Conservation (phyloP, 1,139 yeast genomes). For the Candida sp. region DNA sequence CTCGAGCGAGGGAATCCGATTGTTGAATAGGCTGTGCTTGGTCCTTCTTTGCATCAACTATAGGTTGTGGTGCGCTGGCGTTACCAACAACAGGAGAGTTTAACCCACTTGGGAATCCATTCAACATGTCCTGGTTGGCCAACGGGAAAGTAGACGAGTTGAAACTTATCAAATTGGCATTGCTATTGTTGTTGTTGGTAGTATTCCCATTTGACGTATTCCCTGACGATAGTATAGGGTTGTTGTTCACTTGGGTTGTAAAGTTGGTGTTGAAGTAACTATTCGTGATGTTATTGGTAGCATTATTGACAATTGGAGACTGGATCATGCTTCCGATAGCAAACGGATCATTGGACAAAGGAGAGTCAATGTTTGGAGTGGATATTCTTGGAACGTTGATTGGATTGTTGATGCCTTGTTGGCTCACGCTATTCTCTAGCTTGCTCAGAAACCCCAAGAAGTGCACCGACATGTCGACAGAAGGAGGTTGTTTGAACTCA, state of each 20-base stretch:
- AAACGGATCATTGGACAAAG: conserved; percentile 3
- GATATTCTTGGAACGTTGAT: not conserved
- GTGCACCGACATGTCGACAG: conserved; percentile 2
- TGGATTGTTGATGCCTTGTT: not conserved
- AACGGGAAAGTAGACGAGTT: conserved; percentile 41
- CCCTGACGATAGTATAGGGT: conserved; percentile 7
- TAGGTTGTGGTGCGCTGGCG: not conserved
- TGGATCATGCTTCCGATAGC: conserved; percentile 20
- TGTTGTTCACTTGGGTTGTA: conserved; percentile 16
- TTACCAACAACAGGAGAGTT: conserved; percentile 5
- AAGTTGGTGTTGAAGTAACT: conserved; percentile 35
- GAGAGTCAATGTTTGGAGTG: conserved; percentile 2
- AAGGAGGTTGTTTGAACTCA: conserved; percentile 5
- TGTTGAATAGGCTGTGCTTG: conserved; percentile 1
- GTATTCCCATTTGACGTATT: conserved; percentile 12
- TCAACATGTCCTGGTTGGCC: conserved; percentile 17
- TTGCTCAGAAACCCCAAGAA: not conserved
- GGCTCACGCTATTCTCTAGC: not conserved
- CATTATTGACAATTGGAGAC: conserved; percentile 33
- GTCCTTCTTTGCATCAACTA: not conserved
- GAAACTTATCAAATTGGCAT: conserved; percentile 17
- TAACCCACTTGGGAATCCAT: conserved; percentile 9
- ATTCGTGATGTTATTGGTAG: conserved; percentile 38
- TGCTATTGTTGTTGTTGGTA: not conserved
- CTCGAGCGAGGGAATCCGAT: conserved; percentile 1